phyloP scores from a whole-genome alignment of 352 stramenopile species.

The Pythium angustatum region DNA sequence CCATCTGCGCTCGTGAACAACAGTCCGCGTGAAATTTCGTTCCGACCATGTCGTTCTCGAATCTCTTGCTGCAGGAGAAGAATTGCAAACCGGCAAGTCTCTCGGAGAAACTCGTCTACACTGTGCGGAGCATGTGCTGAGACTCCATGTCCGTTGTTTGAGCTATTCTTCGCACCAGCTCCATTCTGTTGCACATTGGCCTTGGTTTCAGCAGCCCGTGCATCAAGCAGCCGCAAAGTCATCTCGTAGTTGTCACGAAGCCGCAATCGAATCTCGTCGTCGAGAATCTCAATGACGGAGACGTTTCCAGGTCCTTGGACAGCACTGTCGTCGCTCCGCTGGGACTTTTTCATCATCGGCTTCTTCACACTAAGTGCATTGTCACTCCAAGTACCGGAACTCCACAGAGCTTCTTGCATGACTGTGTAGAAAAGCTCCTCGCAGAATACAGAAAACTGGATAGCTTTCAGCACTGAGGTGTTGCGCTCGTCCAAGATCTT shows the following conservation, averaged over 20 bases:
- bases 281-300: constrained; percentile 74
- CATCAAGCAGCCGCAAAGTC: constrained; percentile 69
- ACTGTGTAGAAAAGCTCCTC: constrained; percentile 84
- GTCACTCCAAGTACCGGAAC: constrained; percentile 66
- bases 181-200: background rate
- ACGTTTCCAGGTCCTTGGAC: constrained; percentile 34
- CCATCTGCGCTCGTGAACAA: constrained; percentile 46
- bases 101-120: constrained; percentile 46
- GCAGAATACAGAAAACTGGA: constrained; percentile 88
- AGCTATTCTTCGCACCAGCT: background rate
- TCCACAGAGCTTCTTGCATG: constrained; percentile 80
- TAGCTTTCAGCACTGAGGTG: constrained; percentile 62
- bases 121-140: constrained; percentile 9
- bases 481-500: constrained; percentile 72
- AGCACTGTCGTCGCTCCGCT: constrained; percentile 36
- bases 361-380: constrained; percentile 55
- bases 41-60: constrained; percentile 68
- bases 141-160: constrained; percentile 3
- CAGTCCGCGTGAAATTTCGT: constrained; percentile 62
- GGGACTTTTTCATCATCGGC: constrained; percentile 36
- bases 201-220: constrained; percentile 37
- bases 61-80: constrained; percentile 84
- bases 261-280: constrained; percentile 79
- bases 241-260: constrained; percentile 78
- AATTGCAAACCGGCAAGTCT: constrained; percentile 70